Evolutionary conservation across 441 rosid species (phyloP), one percentile per base, ranked within the genome.

Genomic region (Biscutella auriculata): DNA sequence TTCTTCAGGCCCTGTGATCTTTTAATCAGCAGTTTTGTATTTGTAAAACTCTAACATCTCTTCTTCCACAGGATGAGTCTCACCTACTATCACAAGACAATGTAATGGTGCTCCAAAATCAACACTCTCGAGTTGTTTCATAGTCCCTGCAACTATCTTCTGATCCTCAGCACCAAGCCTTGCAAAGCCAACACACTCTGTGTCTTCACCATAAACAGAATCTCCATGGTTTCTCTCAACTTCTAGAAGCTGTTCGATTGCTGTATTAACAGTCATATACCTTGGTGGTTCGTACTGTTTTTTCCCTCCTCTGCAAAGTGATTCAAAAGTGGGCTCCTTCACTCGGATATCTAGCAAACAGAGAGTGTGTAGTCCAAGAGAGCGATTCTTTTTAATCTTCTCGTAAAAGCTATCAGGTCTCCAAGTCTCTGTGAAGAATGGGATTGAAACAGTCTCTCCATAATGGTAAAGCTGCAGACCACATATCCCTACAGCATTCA

Each of bases 361-460:
- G 61, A 89, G 95, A 3, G 96, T 89, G 60, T 87, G 99, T 67
- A 89, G 73, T 29, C 96, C 95, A 55, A 85, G 86, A 14, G 65
- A 43, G 7, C 76, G 76, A 55, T 93, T 93, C 53, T 68, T 76
- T 60, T 69, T 70, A 19, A 89, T 80, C 75, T 85, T 89, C 73
- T 85, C 91, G 29, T 93, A 87, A 66, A 93, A 93, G 80, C 96
- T 93, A 63, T 80, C 81, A 0, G 99, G 99, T 60, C 85, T 83
- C 99, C 97, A 89, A 27, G 77, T 74, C 68, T 94, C 89, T 0
- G 87, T 87, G 19, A 89, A 94, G 68, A 94, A 89, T 0, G 97
- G 97, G 44, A 89, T 73, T 0, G 97, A 89, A 62, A 94, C 77
- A 1, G 94, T 89, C 77, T 94, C 95, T 34, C 99, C 99, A 47